phyloP scores from a whole-genome alignment of 2,329 filamentous ascomycete species.

The Xylaria sp. region DNA sequence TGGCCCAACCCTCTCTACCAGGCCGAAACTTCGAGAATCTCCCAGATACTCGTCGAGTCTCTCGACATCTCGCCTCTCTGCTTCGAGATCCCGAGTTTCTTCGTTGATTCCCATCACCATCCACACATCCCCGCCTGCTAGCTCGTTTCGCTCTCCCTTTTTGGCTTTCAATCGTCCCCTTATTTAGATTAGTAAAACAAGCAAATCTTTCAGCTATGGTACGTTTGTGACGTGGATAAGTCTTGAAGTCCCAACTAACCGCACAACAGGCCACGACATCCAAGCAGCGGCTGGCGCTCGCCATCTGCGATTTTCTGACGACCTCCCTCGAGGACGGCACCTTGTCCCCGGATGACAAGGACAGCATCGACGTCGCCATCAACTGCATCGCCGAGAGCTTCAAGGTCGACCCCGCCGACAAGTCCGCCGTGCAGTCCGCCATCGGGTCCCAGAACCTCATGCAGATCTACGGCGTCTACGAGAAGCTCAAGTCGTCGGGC shows the following conservation, averaged over 20 bases:
- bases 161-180: neutral
- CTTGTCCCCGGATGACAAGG: constrained; percentile 85
- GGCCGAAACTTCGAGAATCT: constrained; percentile 33
- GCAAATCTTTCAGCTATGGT: constrained; percentile 15
- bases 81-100: neutral
- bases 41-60: neutral
- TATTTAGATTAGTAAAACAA: neutral
- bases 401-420: constrained; percentile 87
- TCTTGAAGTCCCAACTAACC: neutral
- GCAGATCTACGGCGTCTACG: constrained; percentile 94
- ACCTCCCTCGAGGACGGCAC: constrained; percentile 89
- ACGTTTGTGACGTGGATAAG: neutral
- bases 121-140: neutral
- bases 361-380: constrained; percentile 92
- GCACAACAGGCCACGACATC: constrained; percentile 56
- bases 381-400: constrained; percentile 96
- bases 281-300: constrained; percentile 90
- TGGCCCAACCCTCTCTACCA: neutral
- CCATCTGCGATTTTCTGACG: constrained; percentile 94
- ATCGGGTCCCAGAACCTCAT: constrained; percentile 87
- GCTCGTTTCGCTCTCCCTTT: neutral
- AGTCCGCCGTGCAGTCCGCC: constrained; percentile 76
- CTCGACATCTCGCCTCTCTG: neutral
- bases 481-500: constrained; percentile 79
- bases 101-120: neutral